Base-by-base conservation (phyloP, 2,329 filamentous ascomycete genomes). In the Orbilia quercus region DNA sequence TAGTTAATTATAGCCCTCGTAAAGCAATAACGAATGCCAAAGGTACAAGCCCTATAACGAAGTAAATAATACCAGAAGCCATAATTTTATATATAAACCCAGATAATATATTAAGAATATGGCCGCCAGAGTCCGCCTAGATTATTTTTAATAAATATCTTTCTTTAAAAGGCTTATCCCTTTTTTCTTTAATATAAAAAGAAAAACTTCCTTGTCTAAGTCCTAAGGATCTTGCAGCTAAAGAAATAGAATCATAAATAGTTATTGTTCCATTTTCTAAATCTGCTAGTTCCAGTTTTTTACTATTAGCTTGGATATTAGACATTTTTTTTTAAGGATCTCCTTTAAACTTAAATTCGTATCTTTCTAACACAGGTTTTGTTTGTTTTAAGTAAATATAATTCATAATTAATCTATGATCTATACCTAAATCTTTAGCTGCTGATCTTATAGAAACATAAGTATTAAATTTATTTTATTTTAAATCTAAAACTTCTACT, bases 51-150 rank as follows among this genome's bases (percentile, higher is more conserved):
- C 51, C 63, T 14, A 67, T 58, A 51, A 67, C 31, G 34, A 67
- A 67, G 50, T 67, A 67, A 23, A 67, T 51, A 51, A 67, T 58
- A 60, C 63, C 53, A 38, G 55, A 59, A 60, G 51, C 55, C 50
- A 67, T 67, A 2, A 67, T 67, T 67, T 67, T 67, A 42, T 67
- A 67, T 1, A 59, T 67, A 67, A 67, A 67, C 14, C 63, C 63
- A 34, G 63, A 67, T 67, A 65, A 65, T 23, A 65, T 65, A 55
- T 55, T 65, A 20, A 50, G 23, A 34, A 6, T 34, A 34, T 6
- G 6, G 31, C n/a, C n/a, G n/a, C n/a, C n/a, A n/a, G n/a, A n/a
- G n/a, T n/a, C n/a, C n/a, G 31, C 31, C 28, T 50, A 50, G 23
- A 50, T 50, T 50, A 28, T 25, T 28, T 50, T 50, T 6, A 50